Evolutionary conservation across 2,329 filamentous ascomycete species (phyloP), one percentile per base, ranked within the genome.

Genomic region (Monilinia fructigena): DNA sequence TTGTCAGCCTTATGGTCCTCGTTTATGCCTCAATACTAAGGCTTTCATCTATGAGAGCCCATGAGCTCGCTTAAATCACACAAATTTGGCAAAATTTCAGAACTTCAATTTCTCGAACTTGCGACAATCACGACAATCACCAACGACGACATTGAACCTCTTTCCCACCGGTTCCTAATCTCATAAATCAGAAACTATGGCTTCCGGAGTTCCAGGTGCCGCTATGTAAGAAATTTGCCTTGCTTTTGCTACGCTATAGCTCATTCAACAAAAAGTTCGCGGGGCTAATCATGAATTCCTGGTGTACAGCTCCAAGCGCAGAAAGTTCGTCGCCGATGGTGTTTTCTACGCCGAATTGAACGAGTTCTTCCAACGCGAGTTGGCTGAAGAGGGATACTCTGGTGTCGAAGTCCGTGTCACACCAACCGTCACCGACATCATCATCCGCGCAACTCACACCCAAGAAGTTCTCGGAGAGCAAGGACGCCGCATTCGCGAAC

Each of bases 321-420:
- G 91, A 88, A 94, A 94, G 89, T 94, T 93, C 86, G 90, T 94
- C 81, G 91, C 90, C 76, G 95, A 99, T 84, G 95, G 95, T 89
- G 95, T 99, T 80, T 99, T 99, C 92, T 99, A 97, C 85, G 95
- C 95, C 86, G 95, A 99, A 86, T 86, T 99, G 83, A 99, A 99
- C 90, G 95, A 99, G 87, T 99, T 99, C 91, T 99, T 99, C 92
- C 95, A 98, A 89, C 94, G 95, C 83, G 95, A 99, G 86, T 88
- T 99, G 81, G 95, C 95, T 81, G 95, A 99, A 89, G 96, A 99
- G 86, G 95, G 95, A 78, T 99, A 99, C 89, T 99, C 95, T 67
- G 95, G 95, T 82, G 95, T 99, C 82, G 96, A 99, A 87, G 95
- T 99, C 85, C 92, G 96, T 87, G 95, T 99, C 78, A 99, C 95